Evolutionary conservation across 495 filamentous ascomycete species (phyloP).

Genomic region (Daldinia loculata): DNA sequence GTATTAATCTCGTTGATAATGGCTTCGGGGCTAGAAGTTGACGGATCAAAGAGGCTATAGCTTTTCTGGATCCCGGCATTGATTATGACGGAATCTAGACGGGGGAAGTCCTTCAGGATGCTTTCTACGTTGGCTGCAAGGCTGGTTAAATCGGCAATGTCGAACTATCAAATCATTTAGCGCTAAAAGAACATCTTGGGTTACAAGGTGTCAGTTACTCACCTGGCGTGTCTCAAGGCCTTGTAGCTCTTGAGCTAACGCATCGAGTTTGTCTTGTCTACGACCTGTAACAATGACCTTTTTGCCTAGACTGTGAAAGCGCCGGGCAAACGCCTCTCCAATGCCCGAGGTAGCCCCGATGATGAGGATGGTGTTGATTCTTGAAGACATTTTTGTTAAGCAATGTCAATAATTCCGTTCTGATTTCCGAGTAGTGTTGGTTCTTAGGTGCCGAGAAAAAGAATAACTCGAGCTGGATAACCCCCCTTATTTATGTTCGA

Average conservation of each 20-base stretch:
- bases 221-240: conserved; percentile 46
- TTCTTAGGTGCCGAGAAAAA: neutral
- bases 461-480: neutral
- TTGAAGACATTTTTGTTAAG: conserved; percentile 24
- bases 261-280: conserved; percentile 43
- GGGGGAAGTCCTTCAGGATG: conserved; percentile 44
- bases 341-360: conserved; percentile 60
- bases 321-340: conserved; percentile 54
- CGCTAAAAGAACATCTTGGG: too few relatives aligned
- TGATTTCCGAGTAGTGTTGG: neutral
- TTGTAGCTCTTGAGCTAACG: conserved; percentile 42
- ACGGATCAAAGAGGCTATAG: conserved; percentile 40
- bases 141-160: conserved; percentile 42
- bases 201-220: neutral
- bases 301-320: conserved; percentile 53
- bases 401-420: neutral
- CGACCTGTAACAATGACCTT: conserved; percentile 57
- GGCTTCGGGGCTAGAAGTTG: conserved; percentile 30
- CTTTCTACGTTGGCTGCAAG: conserved; percentile 37
- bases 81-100: conserved; percentile 50
- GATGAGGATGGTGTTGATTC: conserved; percentile 45
- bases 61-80: conserved; percentile 45
- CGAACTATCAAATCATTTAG: conserved; percentile 9
- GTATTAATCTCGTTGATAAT: conserved; percentile 43
- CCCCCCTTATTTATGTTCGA: neutral